Percentiles rank a stretch among this genome's conserved stretches.
phyloP scores from a whole-genome alignment of 1,284 basidiomycete species.

The Sporisorium graminicola region DNA sequence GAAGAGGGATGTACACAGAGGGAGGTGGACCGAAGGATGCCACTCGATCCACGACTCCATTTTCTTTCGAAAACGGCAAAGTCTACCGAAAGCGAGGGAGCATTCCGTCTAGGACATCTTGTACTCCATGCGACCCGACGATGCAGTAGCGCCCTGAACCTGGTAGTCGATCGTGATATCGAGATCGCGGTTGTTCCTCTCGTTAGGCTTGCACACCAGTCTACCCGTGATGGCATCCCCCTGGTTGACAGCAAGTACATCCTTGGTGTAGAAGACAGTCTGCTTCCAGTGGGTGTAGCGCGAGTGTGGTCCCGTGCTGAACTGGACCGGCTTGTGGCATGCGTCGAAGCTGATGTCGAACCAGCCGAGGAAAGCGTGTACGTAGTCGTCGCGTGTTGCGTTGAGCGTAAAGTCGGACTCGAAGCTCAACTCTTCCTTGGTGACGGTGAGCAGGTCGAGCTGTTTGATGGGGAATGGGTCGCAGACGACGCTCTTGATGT shows the following conservation, averaged over 20 bases:
- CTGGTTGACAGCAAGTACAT: conserved; percentile 61
- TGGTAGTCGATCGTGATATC: conserved; percentile 66
- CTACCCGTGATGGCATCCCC: conserved; percentile 63
- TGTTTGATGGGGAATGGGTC: conserved; percentile 67
- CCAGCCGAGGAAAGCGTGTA: conserved; percentile 99
- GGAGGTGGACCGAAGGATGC: neutral
- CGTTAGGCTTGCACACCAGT: conserved; percentile 63
- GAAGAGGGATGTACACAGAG: neutral
- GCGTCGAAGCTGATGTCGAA: conserved; percentile 97
- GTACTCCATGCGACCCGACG: conserved; percentile 62
- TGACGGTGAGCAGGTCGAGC: conserved; percentile 90
- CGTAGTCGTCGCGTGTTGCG: conserved; percentile 88
- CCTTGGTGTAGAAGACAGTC: conserved; percentile 69
- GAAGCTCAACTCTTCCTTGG: conserved; percentile 95
- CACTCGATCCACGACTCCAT: no score
- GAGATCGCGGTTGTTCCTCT: conserved; percentile 66
- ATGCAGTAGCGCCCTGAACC: conserved; percentile 49
- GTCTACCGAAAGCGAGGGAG: no score
- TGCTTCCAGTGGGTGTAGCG: conserved; percentile 70
- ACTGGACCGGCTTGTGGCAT: conserved; percentile 92
- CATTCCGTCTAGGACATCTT: conserved; percentile 60
- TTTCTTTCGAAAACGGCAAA: no score
- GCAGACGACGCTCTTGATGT: conserved; percentile 68
- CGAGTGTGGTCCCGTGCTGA: conserved; percentile 68
- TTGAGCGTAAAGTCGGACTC: conserved; percentile 82